Conservation (phyloP, 2,329 filamentous ascomycete species). For the Boeremia exigua region DNA sequence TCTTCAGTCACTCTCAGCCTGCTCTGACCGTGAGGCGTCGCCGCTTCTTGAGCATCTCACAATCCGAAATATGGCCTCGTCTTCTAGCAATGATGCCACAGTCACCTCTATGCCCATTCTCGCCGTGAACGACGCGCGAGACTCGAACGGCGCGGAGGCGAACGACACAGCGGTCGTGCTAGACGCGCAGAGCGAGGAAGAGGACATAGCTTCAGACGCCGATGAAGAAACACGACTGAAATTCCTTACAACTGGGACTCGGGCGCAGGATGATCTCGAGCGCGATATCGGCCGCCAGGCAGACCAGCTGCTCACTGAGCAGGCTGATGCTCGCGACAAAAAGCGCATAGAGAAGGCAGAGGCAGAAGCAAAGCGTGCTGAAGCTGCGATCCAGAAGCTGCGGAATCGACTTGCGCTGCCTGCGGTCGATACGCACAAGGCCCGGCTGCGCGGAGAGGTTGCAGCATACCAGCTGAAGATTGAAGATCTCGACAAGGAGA, state of each 20-base stretch:
- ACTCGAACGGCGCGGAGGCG: conserved; percentile 12
- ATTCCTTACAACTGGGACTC: conserved; percentile 50
- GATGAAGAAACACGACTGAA: conserved; percentile 52
- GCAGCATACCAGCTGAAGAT: conserved; percentile 70
- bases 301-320: conserved; percentile 64
- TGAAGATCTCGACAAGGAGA: conserved; percentile 70
- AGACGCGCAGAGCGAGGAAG: conserved; percentile 18
- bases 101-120: conserved; percentile 17
- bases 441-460: conserved; percentile 70
- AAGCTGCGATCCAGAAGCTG: conserved; percentile 67
- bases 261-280: conserved; percentile 89
- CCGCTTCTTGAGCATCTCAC: background rate
- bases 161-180: conserved; percentile 12
- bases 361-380: conserved; percentile 62
- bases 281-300: conserved; percentile 78
- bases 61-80: conserved; percentile 18
- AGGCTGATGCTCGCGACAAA: conserved; percentile 68
- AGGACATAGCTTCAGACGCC: conserved; percentile 39
- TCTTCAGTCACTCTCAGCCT: background rate
- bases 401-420: conserved; percentile 64
- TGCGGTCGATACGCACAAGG: conserved; percentile 60
- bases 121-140: conserved; percentile 13
- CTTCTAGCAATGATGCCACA: conserved; percentile 13
- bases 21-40: background rate
- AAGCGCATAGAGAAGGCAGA: conserved; percentile 66